Percentiles rank a stretch among this genome's conserved stretches.
Conservation (phyloP, 2,329 filamentous ascomycete species). For the Metarhizium robertsii region DNA sequence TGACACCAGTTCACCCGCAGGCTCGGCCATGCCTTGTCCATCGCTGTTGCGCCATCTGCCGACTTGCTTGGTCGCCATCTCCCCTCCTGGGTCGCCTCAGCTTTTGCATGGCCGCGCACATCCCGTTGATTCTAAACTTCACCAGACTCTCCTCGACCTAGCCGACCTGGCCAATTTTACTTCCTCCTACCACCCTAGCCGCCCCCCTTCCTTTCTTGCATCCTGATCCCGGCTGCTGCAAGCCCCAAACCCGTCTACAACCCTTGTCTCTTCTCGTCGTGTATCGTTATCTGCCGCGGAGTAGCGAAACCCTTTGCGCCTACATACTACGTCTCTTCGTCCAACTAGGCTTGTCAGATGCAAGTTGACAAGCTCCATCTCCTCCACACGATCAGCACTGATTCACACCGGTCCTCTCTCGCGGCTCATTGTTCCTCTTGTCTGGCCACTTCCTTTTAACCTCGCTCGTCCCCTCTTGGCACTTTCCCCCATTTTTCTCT, state of each 20-base stretch:
- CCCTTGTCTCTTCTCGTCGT: background rate
- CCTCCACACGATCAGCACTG: conserved; percentile 2
- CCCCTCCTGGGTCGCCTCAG: too few species aligned
- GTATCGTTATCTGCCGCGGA: background rate
- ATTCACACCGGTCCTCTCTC: background rate
- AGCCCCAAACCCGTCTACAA: background rate
- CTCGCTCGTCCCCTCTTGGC: background rate
- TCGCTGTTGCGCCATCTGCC: too few species aligned
- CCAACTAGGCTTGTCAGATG: background rate
- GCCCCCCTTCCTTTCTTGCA: background rate
- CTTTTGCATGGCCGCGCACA: too few species aligned
- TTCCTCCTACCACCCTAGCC: background rate
- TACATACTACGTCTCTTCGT: background rate
- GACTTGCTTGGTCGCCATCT: too few species aligned
- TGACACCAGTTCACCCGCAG: background rate
- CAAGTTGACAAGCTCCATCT: background rate
- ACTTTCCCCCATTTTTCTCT: background rate
- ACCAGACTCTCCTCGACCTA: background rate
- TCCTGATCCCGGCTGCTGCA: background rate
- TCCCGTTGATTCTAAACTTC: too few species aligned
- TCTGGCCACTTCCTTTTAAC: conserved; percentile 1
- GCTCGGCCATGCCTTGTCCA: too few species aligned
- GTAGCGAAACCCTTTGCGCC: background rate
- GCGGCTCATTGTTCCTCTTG: background rate
- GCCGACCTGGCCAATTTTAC: background rate